Evolutionary conservation across 768 basidiomycete species (phyloP).

Genomic region (Leccinum disarticulatum): DNA sequence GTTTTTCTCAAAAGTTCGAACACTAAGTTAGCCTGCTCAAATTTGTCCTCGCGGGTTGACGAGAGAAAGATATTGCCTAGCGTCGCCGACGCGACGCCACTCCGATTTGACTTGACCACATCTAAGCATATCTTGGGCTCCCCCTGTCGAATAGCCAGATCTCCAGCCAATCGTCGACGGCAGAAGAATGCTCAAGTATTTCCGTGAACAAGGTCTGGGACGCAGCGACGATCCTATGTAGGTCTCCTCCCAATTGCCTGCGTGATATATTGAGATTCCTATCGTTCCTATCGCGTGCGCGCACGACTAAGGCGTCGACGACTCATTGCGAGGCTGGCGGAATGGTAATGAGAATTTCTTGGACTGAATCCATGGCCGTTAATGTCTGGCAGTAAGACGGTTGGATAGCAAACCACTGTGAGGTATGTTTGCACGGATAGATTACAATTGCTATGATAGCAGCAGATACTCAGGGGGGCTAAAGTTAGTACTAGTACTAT

Average conservation of each 20-base stretch:
- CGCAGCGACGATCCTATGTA: not conserved
- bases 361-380: not conserved
- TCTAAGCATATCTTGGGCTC: not conserved
- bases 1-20: not conserved
- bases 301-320: not conserved
- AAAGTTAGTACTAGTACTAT: not conserved
- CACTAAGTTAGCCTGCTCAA: not conserved
- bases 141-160: not conserved
- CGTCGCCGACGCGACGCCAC: not conserved
- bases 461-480: not conserved
- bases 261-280: not conserved
- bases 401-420: not conserved
- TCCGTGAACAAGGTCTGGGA: not conserved
- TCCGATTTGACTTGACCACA: not conserved
- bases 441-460: too few relatives aligned
- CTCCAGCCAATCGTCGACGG: not conserved
- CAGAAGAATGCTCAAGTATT: not conserved
- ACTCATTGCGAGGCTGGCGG: not conserved
- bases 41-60: not conserved
- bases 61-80: not conserved
- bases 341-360: not conserved
- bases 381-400: not conserved
- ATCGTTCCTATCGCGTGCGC: not conserved
- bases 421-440: not conserved
- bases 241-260: not conserved